phyloP scores from a whole-genome alignment of 192 early-diverging fungal genomes.

The Linnemannia zychae region DNA sequence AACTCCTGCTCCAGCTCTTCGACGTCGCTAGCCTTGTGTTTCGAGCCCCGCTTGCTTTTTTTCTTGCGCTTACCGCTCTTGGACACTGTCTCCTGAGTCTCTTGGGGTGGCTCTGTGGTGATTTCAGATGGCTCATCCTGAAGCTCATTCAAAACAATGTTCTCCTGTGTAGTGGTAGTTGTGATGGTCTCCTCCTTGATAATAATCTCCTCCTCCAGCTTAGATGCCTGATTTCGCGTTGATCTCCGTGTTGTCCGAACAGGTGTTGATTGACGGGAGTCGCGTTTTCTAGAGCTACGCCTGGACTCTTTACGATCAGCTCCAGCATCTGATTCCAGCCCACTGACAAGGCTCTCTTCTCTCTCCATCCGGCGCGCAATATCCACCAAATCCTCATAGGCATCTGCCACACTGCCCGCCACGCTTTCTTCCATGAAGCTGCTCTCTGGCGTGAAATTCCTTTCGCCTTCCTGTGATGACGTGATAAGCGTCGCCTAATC shows the following conservation, averaged over 20 bases:
- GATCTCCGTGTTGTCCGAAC: conserved; percentile 23
- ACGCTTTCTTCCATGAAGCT: neutral
- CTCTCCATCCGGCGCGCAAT: neutral
- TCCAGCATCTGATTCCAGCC: conserved; percentile 21
- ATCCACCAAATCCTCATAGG: neutral
- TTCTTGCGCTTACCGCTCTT: conserved; percentile 28
- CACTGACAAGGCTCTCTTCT: conserved; percentile 18
- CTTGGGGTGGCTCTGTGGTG: neutral
- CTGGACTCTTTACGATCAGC: conserved; percentile 17
- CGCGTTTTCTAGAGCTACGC: conserved; percentile 9
- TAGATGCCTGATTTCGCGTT: conserved; percentile 29
- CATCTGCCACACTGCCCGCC: conserved; percentile 10
- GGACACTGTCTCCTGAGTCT: neutral
- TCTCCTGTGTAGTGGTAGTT: neutral
- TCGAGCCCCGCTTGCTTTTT: conserved; percentile 22
- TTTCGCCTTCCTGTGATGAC: conserved; percentile 4
- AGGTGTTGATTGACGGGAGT: conserved; percentile 21
- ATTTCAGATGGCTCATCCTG: neutral
- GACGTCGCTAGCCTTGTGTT: conserved; percentile 6
- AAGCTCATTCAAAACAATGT: neutral
- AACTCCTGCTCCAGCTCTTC: conserved; percentile 16
- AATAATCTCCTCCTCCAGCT: conserved; percentile 4
- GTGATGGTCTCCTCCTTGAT: conserved; percentile 8
- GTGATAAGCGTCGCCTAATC: conserved; percentile 19
- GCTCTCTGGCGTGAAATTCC: neutral